Evolutionary conservation across 148 eudicot species (phyloP).

Genomic region (Polygonum maritimum): DNA sequence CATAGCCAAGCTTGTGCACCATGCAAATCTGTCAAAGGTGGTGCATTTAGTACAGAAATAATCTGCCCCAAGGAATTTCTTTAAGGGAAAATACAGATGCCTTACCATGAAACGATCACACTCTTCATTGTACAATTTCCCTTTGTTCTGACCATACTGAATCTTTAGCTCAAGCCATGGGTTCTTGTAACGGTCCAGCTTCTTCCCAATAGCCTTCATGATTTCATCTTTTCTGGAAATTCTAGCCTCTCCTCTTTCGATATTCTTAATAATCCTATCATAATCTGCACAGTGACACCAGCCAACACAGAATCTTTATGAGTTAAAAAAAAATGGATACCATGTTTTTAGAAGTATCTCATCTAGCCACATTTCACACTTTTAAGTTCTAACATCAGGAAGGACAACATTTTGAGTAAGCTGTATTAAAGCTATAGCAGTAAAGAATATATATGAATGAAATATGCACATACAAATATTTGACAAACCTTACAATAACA

Average conservation of each 20-base stretch:
- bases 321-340: neutral
- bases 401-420: neutral
- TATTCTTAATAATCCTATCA: conserved; percentile 88
- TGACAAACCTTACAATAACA: neutral
- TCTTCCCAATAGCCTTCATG: conserved; percentile 97
- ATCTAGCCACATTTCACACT: neutral
- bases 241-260: conserved; percentile 99
- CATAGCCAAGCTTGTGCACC: conserved; percentile 96
- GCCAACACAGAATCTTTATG: neutral
- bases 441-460: neutral
- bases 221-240: conserved; percentile 94
- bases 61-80: neutral
- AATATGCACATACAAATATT: too few species aligned
- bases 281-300: conserved; percentile 44
- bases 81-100: neutral
- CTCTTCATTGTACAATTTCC: conserved; percentile 96
- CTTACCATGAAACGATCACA: conserved; percentile 97
- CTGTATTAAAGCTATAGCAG: neutral
- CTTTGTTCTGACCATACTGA: conserved; percentile 99
- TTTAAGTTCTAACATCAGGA: neutral
- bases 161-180: conserved; percentile 96
- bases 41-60: neutral
- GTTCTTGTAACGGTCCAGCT: conserved; percentile 86
- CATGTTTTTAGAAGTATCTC: neutral
- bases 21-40: conserved; percentile 60